Conservation (phyloP, 1,139 yeast genomes). For the Schwanniomyces etchellsii region DNA sequence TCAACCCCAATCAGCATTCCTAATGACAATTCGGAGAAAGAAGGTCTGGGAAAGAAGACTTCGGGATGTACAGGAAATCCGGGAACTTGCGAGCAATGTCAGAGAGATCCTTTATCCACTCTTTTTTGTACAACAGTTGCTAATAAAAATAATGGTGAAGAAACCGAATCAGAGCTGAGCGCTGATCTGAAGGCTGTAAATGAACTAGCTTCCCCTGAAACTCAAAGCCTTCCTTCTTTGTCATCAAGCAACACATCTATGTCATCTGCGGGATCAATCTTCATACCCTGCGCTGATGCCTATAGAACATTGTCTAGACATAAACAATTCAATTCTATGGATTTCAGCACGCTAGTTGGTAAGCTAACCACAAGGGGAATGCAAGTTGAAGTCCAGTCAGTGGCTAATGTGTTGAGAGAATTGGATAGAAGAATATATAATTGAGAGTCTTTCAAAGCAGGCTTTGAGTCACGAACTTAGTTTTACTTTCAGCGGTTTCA, state of each 20-base stretch:
- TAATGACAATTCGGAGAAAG: slow-evolving; percentile 6
- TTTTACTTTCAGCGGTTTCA: too few relatives aligned
- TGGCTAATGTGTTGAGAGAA: slow-evolving; percentile 76
- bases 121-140: slow-evolving; percentile 85
- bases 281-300: slow-evolving; percentile 84
- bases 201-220: slow-evolving; percentile 10
- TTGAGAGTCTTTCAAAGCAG: slow-evolving; percentile 11
- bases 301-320: slow-evolving; percentile 80
- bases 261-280: slow-evolving; percentile 28
- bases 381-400: slow-evolving; percentile 85
- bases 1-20: slow-evolving; percentile 2
- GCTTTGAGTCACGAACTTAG: too few relatives aligned
- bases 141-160: slow-evolving; percentile 31
- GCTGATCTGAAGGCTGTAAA: slow-evolving; percentile 5
- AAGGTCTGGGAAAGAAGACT: slow-evolving; percentile 10
- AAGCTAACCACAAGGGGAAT: slow-evolving; percentile 75
- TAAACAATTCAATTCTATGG: slow-evolving; percentile 66
- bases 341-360: slow-evolving; percentile 68
- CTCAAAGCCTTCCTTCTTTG: slow-evolving; percentile 8
- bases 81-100: slow-evolving; percentile 83
- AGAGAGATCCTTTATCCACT: slow-evolving; percentile 82
- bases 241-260: slow-evolving; percentile 5
- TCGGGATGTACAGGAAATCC: slow-evolving; percentile 81
- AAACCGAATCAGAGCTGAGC: slow-evolving; percentile 7
- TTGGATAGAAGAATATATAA: slow-evolving; percentile 64